A percentile compares a stretch with the other conserved stretches of the same genome.
phyloP scores from a whole-genome alignment of 805 yeast genomes.

The Saccharomycopsis sp. region DNA sequence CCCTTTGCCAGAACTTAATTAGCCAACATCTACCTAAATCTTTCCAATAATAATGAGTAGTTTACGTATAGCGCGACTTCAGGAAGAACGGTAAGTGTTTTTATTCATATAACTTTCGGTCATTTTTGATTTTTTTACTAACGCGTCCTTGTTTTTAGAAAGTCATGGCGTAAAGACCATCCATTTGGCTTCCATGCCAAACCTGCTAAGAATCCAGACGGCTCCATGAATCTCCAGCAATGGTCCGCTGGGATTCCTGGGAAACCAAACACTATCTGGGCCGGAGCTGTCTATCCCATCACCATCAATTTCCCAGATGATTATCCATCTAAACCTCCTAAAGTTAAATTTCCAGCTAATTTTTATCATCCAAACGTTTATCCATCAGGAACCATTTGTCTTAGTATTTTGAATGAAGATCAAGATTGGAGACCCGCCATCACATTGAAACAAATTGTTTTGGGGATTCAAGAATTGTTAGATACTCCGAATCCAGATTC shows the following conservation, averaged over 20 bases:
- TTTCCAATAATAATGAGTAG: conserved; percentile 7
- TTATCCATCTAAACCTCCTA: conserved; percentile 95
- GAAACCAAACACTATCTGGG: conserved; percentile 78
- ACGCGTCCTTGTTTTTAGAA: conserved; percentile 50
- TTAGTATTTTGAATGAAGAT: conserved; percentile 85
- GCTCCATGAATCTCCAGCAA: conserved; percentile 68
- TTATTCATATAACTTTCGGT: no score
- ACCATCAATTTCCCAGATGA: conserved; percentile 79
- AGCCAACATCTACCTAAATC: no score
- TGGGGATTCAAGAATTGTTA: conserved; percentile 87
- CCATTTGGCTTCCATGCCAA: conserved; percentile 96
- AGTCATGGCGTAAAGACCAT: conserved; percentile 97
- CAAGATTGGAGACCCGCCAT: conserved; percentile 99
- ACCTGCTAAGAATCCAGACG: conserved; percentile 72
- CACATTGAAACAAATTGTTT: conserved; percentile 75
- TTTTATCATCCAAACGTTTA: conserved; percentile 97
- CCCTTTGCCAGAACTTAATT: no score
- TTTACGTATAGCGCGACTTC: conserved; percentile 72
- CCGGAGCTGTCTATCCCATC: conserved; percentile 79
- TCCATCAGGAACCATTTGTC: conserved; percentile 94
- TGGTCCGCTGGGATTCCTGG: conserved; percentile 99
- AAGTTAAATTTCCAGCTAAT: conserved; percentile 77
- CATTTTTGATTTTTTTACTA: no score
- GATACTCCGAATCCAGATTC: conserved; percentile 89
- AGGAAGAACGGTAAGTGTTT: conserved; percentile 63